These are phyloP conservation scores for Aspergillus funiculosus DNA, from an alignment of 495 filamentous ascomycete species.

Conservation along the genomic window DNA sequence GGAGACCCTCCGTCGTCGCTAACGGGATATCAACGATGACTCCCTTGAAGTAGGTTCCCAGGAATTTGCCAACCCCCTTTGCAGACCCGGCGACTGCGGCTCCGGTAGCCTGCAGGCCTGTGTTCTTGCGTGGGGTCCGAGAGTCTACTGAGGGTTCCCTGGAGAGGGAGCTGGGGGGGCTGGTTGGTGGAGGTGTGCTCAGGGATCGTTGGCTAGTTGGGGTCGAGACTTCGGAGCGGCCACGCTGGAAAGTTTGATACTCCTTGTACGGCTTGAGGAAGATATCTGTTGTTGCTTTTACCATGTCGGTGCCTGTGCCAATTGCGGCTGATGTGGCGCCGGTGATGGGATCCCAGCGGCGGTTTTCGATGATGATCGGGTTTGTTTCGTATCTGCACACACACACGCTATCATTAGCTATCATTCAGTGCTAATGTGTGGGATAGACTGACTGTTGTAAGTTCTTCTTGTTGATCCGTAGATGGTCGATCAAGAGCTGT, in stretches of 20 bases:
- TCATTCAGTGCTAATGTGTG: background rate
- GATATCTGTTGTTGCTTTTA: constrained; percentile 27
- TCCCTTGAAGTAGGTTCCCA: constrained; percentile 31
- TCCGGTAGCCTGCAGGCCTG: constrained; percentile 13
- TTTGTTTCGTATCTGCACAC: constrained; percentile 19
- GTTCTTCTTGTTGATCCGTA: constrained; percentile 56
- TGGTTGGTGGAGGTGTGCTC: constrained; percentile 3
- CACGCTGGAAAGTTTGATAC: constrained; percentile 11
- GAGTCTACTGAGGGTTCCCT: too few species aligned
- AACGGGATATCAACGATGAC: constrained; percentile 59
- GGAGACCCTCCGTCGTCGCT: constrained; percentile 73
- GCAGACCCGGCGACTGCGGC: constrained; percentile 25
- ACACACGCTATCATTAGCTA: too few species aligned
- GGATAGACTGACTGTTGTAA: constrained; percentile 41
- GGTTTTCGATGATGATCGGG: constrained; percentile 31
- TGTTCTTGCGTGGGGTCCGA: background rate
- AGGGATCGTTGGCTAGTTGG: background rate
- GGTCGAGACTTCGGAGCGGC: constrained; percentile 2
- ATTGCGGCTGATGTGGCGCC: constrained; percentile 38
- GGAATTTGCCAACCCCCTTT: constrained; percentile 32
- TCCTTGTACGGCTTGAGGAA: constrained; percentile 31
- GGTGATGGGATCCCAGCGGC: constrained; percentile 39
- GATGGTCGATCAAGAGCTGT: constrained; percentile 52
- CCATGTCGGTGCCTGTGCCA: constrained; percentile 25
- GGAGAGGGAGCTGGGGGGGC: too few species aligned